Conservation (phyloP, 1,284 basidiomycete genomes). For the Boletus semigastroideus region DNA sequence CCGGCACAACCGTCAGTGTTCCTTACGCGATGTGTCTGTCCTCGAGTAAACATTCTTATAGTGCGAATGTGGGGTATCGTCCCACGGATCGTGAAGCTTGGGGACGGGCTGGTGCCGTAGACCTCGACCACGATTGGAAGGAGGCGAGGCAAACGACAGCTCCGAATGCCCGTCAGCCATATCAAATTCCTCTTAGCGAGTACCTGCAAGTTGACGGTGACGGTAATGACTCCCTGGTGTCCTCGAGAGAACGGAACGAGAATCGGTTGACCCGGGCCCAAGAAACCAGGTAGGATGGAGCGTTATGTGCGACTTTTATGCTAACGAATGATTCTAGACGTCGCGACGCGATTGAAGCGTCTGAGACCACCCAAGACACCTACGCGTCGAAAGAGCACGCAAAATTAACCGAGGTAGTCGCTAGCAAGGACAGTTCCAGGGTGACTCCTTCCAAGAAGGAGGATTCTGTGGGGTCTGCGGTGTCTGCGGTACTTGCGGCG, state of each 20-base stretch:
- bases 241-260: neutral
- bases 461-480: neutral
- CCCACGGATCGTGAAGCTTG: neutral
- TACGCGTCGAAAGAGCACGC: neutral
- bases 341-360: neutral
- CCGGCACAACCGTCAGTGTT: conserved; percentile 10
- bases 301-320: neutral
- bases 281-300: conserved; percentile 5
- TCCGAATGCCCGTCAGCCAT: conserved; percentile 1
- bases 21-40: neutral
- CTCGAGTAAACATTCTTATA: conserved; percentile 6
- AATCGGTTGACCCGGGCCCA: neutral
- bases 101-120: neutral
- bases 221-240: neutral
- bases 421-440: neutral
- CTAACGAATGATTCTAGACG: conserved; percentile 8
- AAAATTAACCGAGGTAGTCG: neutral
- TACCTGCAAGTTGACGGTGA: conserved; percentile 5
- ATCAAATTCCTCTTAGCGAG: conserved; percentile 21
- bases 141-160: neutral
- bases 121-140: conserved; percentile 7
- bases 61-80: neutral
- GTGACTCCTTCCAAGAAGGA: conserved; percentile 4
- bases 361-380: neutral
- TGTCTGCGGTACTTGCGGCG: conserved; percentile 11